Conservation (phyloP, 176 grass and related monocot species). For the Echinochloa phyllopogon region DNA sequence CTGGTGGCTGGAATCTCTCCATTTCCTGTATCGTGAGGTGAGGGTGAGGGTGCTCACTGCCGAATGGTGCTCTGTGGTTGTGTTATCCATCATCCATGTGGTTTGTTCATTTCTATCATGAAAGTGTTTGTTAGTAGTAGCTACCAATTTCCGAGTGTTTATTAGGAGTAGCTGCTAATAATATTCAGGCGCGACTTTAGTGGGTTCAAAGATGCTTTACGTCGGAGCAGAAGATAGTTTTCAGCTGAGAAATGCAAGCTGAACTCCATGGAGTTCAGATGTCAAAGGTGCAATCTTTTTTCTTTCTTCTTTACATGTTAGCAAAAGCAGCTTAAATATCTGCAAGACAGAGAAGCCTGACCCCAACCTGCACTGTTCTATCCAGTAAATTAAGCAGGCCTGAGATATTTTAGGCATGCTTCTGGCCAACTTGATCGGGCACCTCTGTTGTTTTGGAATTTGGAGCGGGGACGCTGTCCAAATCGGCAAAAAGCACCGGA, state of each 20-base stretch:
- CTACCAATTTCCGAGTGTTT: too few species aligned
- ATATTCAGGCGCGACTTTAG: background rate
- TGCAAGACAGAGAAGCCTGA: background rate
- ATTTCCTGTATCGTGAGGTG: background rate
- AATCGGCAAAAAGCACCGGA: conserved; percentile 40
- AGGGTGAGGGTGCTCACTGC: background rate
- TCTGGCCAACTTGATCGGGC: conserved; percentile 1
- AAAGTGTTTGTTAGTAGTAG: background rate
- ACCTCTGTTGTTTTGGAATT: background rate
- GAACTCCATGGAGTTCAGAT: background rate
- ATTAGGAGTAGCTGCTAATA: background rate
- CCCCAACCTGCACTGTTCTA: background rate
- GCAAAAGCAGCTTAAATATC: background rate
- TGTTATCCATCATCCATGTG: conserved; percentile 10
- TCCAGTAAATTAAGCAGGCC: background rate
- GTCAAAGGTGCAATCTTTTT: background rate
- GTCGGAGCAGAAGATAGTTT: background rate
- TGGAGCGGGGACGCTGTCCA: conserved; percentile 4
- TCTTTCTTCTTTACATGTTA: background rate
- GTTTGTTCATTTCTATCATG: background rate
- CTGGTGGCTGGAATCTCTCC: conserved; percentile 16
- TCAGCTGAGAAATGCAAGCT: background rate
- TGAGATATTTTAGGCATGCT: background rate
- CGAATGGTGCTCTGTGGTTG: background rate
- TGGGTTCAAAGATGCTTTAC: background rate